These are phyloP conservation scores for Hyaloperonospora arabidopsidis DNA, from an alignment of 352 stramenopile species.

Conservation along the genomic window DNA sequence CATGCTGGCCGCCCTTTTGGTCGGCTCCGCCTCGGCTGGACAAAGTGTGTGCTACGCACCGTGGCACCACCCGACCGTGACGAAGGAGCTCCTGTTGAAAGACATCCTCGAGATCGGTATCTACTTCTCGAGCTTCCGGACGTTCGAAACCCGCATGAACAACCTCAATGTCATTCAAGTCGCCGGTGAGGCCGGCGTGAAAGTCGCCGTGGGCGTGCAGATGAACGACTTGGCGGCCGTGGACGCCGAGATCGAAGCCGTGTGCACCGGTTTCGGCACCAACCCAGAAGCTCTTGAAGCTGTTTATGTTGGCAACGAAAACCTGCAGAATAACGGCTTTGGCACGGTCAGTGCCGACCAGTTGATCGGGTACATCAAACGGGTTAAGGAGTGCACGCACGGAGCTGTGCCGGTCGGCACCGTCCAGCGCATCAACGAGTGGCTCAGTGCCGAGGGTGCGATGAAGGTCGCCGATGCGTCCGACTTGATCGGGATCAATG, in stretches of 20 bases:
- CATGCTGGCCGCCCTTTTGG: constrained; percentile 22
- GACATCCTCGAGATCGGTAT: constrained; percentile 32
- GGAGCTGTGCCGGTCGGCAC: constrained; percentile 43
- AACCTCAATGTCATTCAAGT: constrained; percentile 42
- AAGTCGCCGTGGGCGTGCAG: constrained; percentile 57
- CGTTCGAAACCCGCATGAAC: constrained; percentile 56
- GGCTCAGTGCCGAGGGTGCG: constrained; percentile 24
- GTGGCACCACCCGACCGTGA: constrained; percentile 43
- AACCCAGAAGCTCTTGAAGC: constrained; percentile 35
- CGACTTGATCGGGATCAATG: constrained; percentile 26
- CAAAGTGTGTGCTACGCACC: constrained; percentile 52
- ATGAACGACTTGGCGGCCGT: constrained; percentile 35
- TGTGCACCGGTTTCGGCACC: constrained; percentile 37
- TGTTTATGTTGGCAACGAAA: constrained; percentile 72
- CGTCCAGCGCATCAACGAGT: constrained; percentile 68
- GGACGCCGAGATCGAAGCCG: constrained; percentile 51
- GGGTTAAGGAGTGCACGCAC: constrained; percentile 46
- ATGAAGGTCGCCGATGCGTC: constrained; percentile 19
- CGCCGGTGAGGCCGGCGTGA: constrained; percentile 33
- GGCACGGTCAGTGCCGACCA: constrained; percentile 30
- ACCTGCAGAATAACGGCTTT: constrained; percentile 48
- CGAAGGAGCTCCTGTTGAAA: constrained; percentile 19
- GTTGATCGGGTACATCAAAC: constrained; percentile 44
- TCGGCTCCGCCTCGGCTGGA: constrained; percentile 5
- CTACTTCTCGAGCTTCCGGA: constrained; percentile 58